Evolutionary conservation across 2,329 filamentous ascomycete genomes (phyloP).

Genomic region (Ascochyta clinopodiicola): DNA sequence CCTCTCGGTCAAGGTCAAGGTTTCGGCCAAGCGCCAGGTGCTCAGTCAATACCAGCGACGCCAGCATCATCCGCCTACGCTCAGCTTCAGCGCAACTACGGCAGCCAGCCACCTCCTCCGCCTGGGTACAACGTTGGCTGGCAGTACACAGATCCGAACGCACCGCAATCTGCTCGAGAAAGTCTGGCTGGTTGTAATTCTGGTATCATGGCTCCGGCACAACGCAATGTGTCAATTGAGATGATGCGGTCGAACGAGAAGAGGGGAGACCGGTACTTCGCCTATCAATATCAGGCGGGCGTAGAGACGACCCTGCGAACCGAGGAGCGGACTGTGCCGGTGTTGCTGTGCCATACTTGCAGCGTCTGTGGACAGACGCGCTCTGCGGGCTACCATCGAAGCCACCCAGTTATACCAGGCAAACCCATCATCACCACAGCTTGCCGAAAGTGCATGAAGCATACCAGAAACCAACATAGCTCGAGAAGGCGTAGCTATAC

Average conservation of each 20-base stretch:
- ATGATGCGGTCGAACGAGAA: slow-evolving; percentile 20
- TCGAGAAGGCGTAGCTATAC: slow-evolving; percentile 26
- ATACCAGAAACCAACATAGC: slow-evolving; percentile 19
- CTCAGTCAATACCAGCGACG: slow-evolving; percentile 15
- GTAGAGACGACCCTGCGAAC: slow-evolving; percentile 18
- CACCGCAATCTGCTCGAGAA: slow-evolving; percentile 9
- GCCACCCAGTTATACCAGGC: slow-evolving; percentile 45
- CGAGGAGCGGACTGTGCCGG: slow-evolving; percentile 27
- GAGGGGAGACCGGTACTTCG: slow-evolving; percentile 24
- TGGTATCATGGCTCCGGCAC: slow-evolving; percentile 20
- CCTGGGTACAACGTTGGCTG: slow-evolving; percentile 22
- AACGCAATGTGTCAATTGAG: slow-evolving; percentile 17
- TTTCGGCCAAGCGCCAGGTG: background rate
- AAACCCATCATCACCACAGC: slow-evolving; percentile 29
- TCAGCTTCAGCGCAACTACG: slow-evolving; percentile 16
- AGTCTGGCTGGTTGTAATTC: background rate
- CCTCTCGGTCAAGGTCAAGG: slow-evolving; percentile 25
- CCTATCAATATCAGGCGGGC: slow-evolving; percentile 25
- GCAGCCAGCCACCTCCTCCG: slow-evolving; percentile 18
- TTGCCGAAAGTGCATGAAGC: slow-evolving; percentile 44
- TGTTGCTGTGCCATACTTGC: slow-evolving; percentile 45
- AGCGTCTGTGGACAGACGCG: slow-evolving; percentile 43
- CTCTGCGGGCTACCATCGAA: slow-evolving; percentile 44
- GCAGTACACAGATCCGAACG: slow-evolving; percentile 25
- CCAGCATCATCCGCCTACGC: slow-evolving; percentile 19